A percentile compares a stretch with the other conserved stretches of the same genome.
phyloP scores from a whole-genome alignment of 371 early-diverging fungal genomes.

The Mucor velutinosus region DNA sequence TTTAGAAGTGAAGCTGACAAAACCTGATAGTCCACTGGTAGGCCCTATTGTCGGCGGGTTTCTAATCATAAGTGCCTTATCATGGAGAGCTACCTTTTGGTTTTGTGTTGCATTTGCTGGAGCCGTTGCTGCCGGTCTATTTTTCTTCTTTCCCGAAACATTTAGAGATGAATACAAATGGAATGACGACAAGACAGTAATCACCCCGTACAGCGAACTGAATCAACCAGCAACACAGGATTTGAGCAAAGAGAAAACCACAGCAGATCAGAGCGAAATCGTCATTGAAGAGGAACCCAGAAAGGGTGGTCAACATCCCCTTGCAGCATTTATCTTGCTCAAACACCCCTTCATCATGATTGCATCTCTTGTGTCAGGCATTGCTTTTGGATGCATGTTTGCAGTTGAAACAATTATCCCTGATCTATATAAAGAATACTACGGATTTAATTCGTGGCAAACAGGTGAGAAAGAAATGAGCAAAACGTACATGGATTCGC shows the following conservation, averaged over 20 bases:
- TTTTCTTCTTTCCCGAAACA: constrained; percentile 69
- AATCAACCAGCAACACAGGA: neutral
- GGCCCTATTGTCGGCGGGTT: constrained; percentile 36
- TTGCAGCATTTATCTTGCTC: constrained; percentile 38
- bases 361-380: constrained; percentile 45
- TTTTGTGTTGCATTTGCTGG: constrained; percentile 34
- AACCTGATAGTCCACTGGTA: neutral
- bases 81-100: constrained; percentile 37
- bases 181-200: neutral
- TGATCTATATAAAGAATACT: constrained; percentile 27
- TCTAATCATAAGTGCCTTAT: constrained; percentile 24
- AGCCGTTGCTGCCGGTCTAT: constrained; percentile 8
- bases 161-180: constrained; percentile 33
- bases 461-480: constrained; percentile 28
- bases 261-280: neutral
- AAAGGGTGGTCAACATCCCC: constrained; percentile 28
- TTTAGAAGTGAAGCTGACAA: neutral
- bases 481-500: neutral
- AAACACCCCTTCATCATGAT: constrained; percentile 54
- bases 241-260: neutral
- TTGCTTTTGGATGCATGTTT: constrained; percentile 57
- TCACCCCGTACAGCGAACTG: neutral
- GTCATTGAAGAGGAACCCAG: neutral
- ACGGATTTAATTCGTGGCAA: constrained; percentile 43
- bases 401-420: constrained; percentile 49